Evolutionary conservation across 225 moss, liverwort and hornwort species (phyloP), one percentile per base, ranked within the genome.

Genomic region (Pseudoscleropodium purum): DNA sequence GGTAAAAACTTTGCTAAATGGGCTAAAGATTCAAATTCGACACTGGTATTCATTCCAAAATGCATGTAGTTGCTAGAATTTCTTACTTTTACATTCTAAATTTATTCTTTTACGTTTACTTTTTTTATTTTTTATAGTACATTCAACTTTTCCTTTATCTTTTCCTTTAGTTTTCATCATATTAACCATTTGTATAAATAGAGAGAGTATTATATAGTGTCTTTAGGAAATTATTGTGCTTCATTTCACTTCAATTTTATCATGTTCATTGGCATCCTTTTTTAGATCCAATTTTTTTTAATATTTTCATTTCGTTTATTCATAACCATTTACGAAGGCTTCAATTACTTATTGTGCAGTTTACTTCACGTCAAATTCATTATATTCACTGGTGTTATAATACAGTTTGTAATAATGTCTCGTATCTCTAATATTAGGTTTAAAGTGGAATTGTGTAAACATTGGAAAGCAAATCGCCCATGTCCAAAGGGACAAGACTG

Each of bases 31-130:
- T 78, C 0, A 0, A 78, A 78, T 54, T 54, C 54, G 9, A 77
- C 23, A 52, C 0, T 8, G 0, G 2, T 8, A 23, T 14, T 77
- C 5, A 2, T 7, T 33, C 5, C 21, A 21, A 51, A 51, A 21
- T 76, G 13, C 26, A n/a, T 26, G 25, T n/a, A 26, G n/a, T n/a
- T 26, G n/a, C n/a, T 79, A 26, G 1, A n/a, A 79, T 27, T 11
- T n/a, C 7, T 27, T 57, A 26, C 7, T 79, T 59, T 59, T 59
- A 59, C 39, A 39, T 39, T 80, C 25, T 7, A 56, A 0, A 18
- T 56, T 24, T 16, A 11, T 79, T 79, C 37, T 79, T 26, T n/a
- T 37, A n/a, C 4, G 6, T 56, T 56, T 56, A 6, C 18, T 74
- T 45, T 79, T 57, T 57, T 79, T n/a, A 10, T 11, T 57, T 79